These are phyloP conservation scores for Cercospora sojina DNA, from an alignment of 2,329 filamentous ascomycete species.

Conservation along the genomic window DNA sequence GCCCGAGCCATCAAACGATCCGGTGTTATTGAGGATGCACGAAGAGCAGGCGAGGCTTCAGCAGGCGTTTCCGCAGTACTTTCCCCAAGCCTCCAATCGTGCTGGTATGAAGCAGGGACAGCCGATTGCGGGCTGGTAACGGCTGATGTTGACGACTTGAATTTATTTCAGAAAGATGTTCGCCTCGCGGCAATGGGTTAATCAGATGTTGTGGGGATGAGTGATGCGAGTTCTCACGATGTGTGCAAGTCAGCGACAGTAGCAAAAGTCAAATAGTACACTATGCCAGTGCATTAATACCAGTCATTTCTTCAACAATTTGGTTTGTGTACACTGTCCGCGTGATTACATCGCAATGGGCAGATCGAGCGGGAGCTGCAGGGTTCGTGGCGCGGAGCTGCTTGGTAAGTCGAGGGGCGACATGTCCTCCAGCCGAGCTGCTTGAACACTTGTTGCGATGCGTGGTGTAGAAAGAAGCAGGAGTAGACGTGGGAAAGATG, in stretches of 20 bases:
- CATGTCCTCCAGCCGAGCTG: background rate
- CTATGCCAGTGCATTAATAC: background rate
- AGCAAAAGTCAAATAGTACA: background rate
- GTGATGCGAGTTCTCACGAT: background rate
- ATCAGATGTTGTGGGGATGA: background rate
- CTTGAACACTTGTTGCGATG: background rate
- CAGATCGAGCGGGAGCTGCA: background rate
- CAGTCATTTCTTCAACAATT: background rate
- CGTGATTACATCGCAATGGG: background rate
- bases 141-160: background rate
- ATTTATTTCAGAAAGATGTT: background rate
- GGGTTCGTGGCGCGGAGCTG: background rate
- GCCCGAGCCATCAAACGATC: slow-evolving; percentile 4
- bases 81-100: background rate
- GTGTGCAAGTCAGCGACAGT: background rate
- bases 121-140: slow-evolving; percentile 11
- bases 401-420: background rate
- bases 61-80: slow-evolving; percentile 10
- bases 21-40: slow-evolving; percentile 3
- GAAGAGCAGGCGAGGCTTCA: slow-evolving; percentile 2
- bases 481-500: background rate
- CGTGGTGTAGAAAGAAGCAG: background rate
- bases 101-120: background rate
- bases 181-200: background rate
- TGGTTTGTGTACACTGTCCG: background rate